A percentile compares a stretch with the other conserved stretches of the same genome.
Evolutionary conservation across 768 basidiomycete genomes (phyloP).

Genomic region (Lentinus brumalis): DNA sequence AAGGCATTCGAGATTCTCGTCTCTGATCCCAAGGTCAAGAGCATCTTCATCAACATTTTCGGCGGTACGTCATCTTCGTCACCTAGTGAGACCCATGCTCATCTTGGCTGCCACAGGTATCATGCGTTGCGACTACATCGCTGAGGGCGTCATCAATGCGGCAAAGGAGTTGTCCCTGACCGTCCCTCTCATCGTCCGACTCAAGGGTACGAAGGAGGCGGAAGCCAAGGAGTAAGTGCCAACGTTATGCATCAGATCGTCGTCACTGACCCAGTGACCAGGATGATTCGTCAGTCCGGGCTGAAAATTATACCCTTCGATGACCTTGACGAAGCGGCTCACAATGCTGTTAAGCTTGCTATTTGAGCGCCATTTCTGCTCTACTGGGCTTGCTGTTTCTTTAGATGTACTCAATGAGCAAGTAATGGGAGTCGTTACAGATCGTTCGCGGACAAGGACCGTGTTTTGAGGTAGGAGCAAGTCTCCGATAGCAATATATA

Average conservation of each 20-base stretch:
- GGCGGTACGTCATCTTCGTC: constrained; percentile 54
- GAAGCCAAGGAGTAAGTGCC: constrained; percentile 89
- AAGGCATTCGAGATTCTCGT: constrained; percentile 97
- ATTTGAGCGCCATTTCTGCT: constrained; percentile 9
- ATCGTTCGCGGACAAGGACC: no score
- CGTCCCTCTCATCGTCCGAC: constrained; percentile 89
- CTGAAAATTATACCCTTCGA: constrained; percentile 94
- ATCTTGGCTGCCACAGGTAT: constrained; percentile 54
- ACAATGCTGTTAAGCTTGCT: constrained; percentile 75
- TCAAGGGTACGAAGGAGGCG: constrained; percentile 95
- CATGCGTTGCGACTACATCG: constrained; percentile 99
- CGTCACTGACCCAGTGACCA: constrained; percentile 34
- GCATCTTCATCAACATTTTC: constrained; percentile 98
- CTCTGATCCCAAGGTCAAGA: constrained; percentile 89
- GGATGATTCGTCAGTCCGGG: constrained; percentile 92
- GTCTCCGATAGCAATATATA: not conserved
- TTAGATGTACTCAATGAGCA: constrained; percentile 14
- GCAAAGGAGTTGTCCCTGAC: constrained; percentile 85
- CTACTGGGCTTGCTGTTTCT: constrained; percentile 13
- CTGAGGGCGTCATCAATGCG: constrained; percentile 97
- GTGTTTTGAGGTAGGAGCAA: no score
- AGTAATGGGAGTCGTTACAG: not conserved
- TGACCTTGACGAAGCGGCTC: constrained; percentile 88
- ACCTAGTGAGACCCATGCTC: no score
- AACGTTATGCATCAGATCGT: not conserved